Conservation (phyloP, 805 yeast genomes). For the Hanseniaspora clermontiae region DNA sequence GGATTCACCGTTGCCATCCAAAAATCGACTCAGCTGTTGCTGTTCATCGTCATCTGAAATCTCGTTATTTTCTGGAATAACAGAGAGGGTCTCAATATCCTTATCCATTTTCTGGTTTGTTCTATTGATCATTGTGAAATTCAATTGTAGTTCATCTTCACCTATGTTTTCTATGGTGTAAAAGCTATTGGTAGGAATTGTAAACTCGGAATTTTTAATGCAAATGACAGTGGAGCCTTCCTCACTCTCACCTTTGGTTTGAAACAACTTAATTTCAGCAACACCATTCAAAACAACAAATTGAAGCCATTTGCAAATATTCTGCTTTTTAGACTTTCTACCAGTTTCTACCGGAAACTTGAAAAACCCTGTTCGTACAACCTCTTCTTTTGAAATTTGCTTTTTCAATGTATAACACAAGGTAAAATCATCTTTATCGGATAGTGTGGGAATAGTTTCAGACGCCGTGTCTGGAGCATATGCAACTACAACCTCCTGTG, state of each 20-base stretch:
- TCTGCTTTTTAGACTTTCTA: conserved; percentile 31
- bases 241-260: conserved; percentile 22
- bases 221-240: conserved; percentile 35
- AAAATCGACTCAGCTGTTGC: not conserved
- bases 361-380: conserved; percentile 56
- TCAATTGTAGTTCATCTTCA: conserved; percentile 44
- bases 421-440: conserved; percentile 2
- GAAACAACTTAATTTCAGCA: conserved; percentile 53
- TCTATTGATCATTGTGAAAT: conserved; percentile 56
- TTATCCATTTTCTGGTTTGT: conserved; percentile 13
- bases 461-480: conserved; percentile 21
- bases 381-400: conserved; percentile 54
- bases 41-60: conserved; percentile 1
- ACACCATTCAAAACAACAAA: conserved; percentile 65
- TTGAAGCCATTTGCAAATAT: conserved; percentile 28
- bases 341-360: conserved; percentile 50
- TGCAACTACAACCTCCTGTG: conserved; percentile 24
- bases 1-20: conserved; percentile 6
- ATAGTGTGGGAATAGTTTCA: conserved; percentile 17
- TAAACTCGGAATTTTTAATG: conserved; percentile 63
- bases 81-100: not conserved
- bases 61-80: not conserved
- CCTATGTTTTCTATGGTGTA: conserved; percentile 60
- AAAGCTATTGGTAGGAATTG: conserved; percentile 64
- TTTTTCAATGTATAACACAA: conserved; percentile 13